These are phyloP conservation scores for Ceratobasidium sp. DNA, from an alignment of 1,284 basidiomycete species.

Conservation along the genomic window DNA sequence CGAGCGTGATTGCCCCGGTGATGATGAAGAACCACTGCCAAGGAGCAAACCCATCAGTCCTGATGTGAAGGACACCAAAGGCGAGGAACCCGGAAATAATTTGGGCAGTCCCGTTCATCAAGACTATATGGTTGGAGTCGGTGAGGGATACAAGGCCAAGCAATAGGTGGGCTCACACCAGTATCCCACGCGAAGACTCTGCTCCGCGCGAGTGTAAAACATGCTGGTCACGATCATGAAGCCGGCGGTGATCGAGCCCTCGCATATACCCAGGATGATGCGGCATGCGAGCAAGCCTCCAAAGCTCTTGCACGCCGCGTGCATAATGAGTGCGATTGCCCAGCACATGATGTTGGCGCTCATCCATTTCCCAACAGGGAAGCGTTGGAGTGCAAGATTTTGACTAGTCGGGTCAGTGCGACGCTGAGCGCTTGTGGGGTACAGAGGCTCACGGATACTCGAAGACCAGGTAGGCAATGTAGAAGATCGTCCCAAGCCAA, in stretches of 20 bases:
- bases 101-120: conserved; percentile 47
- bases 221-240: conserved; percentile 54
- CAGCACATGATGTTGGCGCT: conserved; percentile 54
- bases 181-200: conserved; percentile 54
- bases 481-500: conserved; percentile 54
- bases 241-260: conserved; percentile 53
- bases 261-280: conserved; percentile 54
- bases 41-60: conserved; percentile 44
- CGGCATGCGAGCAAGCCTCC: conserved; percentile 51
- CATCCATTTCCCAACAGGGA: conserved; percentile 54
- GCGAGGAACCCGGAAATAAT: conserved; percentile 55
- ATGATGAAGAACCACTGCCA: conserved; percentile 55
- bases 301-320: conserved; percentile 50
- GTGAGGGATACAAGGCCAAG: neutral
- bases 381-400: conserved; percentile 49
- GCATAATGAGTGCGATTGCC: conserved; percentile 51
- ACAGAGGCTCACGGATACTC: conserved; percentile 51
- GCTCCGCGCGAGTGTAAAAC: conserved; percentile 55
- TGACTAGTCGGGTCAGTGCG: conserved; percentile 10
- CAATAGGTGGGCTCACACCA: conserved; percentile 27
- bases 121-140: neutral
- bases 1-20: conserved; percentile 50
- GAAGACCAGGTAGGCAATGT: conserved; percentile 54
- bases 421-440: neutral
- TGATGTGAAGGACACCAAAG: conserved; percentile 53